Evolutionary conservation across 148 eudicot genomes (phyloP), one percentile per base, ranked within the genome.

Genomic region (Amaranthus hypochondriacus): DNA sequence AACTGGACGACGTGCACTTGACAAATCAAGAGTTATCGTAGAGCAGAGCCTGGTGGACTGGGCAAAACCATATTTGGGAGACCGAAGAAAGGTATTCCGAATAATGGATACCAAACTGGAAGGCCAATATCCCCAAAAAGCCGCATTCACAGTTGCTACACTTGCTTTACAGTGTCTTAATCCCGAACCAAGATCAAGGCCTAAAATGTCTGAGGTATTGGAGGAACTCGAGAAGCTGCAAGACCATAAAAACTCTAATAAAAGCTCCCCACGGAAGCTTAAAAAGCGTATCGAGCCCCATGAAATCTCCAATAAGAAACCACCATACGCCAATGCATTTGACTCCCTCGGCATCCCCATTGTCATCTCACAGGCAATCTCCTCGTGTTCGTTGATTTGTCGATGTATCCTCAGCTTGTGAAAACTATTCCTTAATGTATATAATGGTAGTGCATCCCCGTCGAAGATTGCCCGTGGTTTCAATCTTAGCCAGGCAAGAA

Each of bases 101-200:
- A 87, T 90, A 15, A 90, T 90, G 96, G 96, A 88, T 76, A 90
- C 87, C 10, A 90, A 88, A 76, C 68, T 90, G 66, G 92, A 84
- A 77, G 96, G 96, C 10, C 96, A 90, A 52, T 90, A 90, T 75
- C 96, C 96, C 61, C 92, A 90, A 76, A 90, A 87, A 73, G 92
- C 84, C 9, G 92, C 92, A 56, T 82, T 69, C 54, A 73, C 87
- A n/a, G 91, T 89, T 49, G 90, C 92, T 64, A 74, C 82, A n/a
- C 77, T 88, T 46, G 96, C 89, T 62, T 48, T 78, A 68, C 82
- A 84, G 56, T 90, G 96, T 71, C 82, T 90, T 10, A 71, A 79
- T 72, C 62, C 81, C 4, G 90, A 88, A 53, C 87, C 92, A 42
- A 87, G 86, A 61, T 68, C 76, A 46, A 80, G 96, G 79, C 96